Evolutionary conservation across 257 asterid species (phyloP), one percentile per base, ranked within the genome.

Genomic region (Marsdenia floribunda): DNA sequence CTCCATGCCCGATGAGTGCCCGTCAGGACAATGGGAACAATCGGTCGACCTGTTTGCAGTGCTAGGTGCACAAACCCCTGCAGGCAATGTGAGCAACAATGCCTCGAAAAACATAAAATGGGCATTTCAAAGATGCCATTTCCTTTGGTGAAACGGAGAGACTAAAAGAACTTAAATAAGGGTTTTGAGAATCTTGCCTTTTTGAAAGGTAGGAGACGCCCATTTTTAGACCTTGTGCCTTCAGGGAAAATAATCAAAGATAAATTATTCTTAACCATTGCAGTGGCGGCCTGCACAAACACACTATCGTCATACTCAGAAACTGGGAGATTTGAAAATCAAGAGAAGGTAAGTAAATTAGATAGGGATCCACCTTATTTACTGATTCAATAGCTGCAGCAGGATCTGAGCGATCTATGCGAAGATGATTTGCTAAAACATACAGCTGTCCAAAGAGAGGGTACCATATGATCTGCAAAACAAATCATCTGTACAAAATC

Each of bases 41-140:
- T 78, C 14, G 87, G 88, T 22, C 79, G 72, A 0, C 83, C 75
- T 6, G 90, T 80, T 75, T 82, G 88, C 80, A 86, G 22, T 1
- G 90, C 90, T 76, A 86, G 53, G 68, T 86, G 90, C 38, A 86
- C 80, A 60, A 86, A 86, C 13, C 90, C 88, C 90, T 86, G 83
- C 74, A 59, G 4, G 26, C 13, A 24, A 24, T 24, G 35, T 33
- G 14, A 2, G 19, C 2, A 64, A 64, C 19, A 46, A 2, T 15
- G 19, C 6, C 3, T 26, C 5, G 2, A 9, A 58, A 3, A 10
- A 18, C 33, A 0, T 22, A 9, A 59, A 29, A 22, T n/a, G 6
- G n/a, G n/a, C 5, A 52, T 58, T 5, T 9, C 9, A 8, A 57
- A 22, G 35, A 6, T 21, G 26, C 33, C 33, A 29, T 29, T 29